Evolutionary conservation across 2,329 filamentous ascomycete species (phyloP).

Genomic region (Colletotrichum nymphaeae): DNA sequence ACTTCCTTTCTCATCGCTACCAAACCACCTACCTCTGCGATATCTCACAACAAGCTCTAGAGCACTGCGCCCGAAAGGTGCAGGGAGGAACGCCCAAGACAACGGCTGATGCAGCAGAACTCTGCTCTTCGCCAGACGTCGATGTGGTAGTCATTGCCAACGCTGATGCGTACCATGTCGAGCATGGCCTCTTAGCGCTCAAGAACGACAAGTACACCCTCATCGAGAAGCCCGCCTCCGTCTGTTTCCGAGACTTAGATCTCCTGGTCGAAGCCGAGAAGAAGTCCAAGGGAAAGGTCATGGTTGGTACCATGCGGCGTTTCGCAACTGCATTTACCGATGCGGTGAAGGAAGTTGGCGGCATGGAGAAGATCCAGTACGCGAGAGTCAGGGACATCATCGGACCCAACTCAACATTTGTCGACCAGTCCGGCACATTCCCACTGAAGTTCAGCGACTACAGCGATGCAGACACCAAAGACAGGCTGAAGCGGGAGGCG

Average conservation of each 20-base stretch:
- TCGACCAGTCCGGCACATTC: slow-evolving; percentile 60
- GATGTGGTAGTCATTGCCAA: slow-evolving; percentile 66
- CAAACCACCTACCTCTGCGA: slow-evolving; percentile 62
- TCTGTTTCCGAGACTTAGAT: slow-evolving; percentile 58
- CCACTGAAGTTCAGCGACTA: slow-evolving; percentile 56
- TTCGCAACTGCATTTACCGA: slow-evolving; percentile 67
- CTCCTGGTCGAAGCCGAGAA: slow-evolving; percentile 62
- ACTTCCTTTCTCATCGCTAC: slow-evolving; percentile 56
- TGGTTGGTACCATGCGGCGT: slow-evolving; percentile 72
- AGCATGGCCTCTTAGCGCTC: slow-evolving; percentile 63
- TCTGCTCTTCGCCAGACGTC: slow-evolving; percentile 55
- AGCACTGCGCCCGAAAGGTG: slow-evolving; percentile 41
- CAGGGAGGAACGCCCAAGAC: slow-evolving; percentile 39
- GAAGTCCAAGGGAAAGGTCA: slow-evolving; percentile 54
- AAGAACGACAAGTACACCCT: slow-evolving; percentile 66
- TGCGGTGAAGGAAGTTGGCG: slow-evolving; percentile 64
- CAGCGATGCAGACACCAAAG: slow-evolving; percentile 39
- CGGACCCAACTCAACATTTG: slow-evolving; percentile 63
- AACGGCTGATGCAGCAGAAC: slow-evolving; percentile 51
- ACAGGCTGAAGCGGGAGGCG: slow-evolving; percentile 37
- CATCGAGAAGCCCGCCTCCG: slow-evolving; percentile 68
- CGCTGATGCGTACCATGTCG: slow-evolving; percentile 65
- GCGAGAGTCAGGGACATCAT: slow-evolving; percentile 59
- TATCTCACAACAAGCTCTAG: slow-evolving; percentile 50
- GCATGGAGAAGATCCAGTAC: slow-evolving; percentile 64